Evolutionary conservation across 139 green algal genomes (phyloP).

Genomic region (Eudorina sp.): DNA sequence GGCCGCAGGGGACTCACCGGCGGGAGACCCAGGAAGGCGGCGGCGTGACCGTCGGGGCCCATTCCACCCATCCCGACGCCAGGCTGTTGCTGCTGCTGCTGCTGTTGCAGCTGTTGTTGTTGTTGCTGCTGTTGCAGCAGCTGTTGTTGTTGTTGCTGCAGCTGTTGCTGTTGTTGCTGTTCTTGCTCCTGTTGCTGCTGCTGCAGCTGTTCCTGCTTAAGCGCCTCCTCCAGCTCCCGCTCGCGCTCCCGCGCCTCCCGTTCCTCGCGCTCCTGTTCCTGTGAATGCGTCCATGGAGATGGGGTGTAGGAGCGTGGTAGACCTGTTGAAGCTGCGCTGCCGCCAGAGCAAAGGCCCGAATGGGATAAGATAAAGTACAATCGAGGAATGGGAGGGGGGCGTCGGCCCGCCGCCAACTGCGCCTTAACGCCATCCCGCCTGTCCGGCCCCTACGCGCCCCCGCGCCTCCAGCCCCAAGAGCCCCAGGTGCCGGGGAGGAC

Average conservation of each 20-base stretch:
- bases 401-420: too few relatives aligned
- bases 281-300: too few relatives aligned
- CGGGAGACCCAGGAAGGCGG: slow-evolving; percentile 1
- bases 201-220: slow-evolving; percentile 21
- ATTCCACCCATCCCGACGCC: not conserved
- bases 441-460: too few relatives aligned
- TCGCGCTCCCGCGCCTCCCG: not conserved
- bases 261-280: slow-evolving; percentile 9
- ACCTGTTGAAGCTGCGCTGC: too few relatives aligned
- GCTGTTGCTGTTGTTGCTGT: slow-evolving; percentile 5
- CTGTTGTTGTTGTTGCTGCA: not conserved
- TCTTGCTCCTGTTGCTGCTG: slow-evolving; percentile 12
- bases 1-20: too few relatives aligned
- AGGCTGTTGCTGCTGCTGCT: not conserved
- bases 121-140: not conserved
- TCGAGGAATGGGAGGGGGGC: not conserved
- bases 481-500: too few relatives aligned
- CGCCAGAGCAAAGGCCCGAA: not conserved
- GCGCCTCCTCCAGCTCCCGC: not conserved
- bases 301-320: too few relatives aligned
- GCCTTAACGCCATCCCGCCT: too few relatives aligned
- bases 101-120: not conserved
- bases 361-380: too few relatives aligned
- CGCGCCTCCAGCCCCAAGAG: too few relatives aligned
- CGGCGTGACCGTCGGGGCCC: not conserved